Evolutionary conservation across 371 early-diverging fungal genomes (phyloP), one percentile per base, ranked within the genome.

Genomic region (Smittium culicis): DNA sequence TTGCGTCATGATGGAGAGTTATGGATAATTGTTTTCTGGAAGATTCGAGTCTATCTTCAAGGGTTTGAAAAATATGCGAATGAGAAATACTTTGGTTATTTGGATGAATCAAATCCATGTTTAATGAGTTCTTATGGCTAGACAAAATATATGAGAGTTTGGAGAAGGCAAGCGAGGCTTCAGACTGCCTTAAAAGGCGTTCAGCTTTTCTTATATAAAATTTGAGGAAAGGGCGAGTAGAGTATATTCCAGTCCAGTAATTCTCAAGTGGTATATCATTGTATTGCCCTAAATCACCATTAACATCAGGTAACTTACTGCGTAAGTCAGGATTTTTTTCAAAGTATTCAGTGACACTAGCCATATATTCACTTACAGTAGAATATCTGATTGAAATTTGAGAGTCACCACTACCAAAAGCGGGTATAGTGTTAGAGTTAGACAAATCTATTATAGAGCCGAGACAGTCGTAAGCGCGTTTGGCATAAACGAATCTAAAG

Each of bases 181-280:
- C 76, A n/a, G 59, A 67, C 25, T 76, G 77, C 62, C 73, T 68
- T 27, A 76, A 74, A 0, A 45, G 35, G 34, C 73, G 71, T 68
- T 76, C 76, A 35, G 77, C 35, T 35, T 66, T 60, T 35, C 76
- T 66, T 5, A 76, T 65, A 14, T 69, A 68, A 57, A 71, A 68
- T 66, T 76, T 76, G 33, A 76, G 74, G 8, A 59, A 54, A 35
- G 77, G 71, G 1, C 76, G 73, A 17, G 76, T 59, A 2, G 65
- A 70, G 33, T 71, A 69, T 34, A 76, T 67, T 33, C 76, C 76
- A 64, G 69, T 71, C 76, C 76, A 76, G 63, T 76, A 76, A 70
- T 76, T 74, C 71, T 76, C 76, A 32, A 69, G 68, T 30, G 72
- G 70, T 61, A 68, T 72, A 68, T 76, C 76, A 67, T 76, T 74